phyloP scores from a whole-genome alignment of 2,329 filamentous ascomycete species.

The Boeremia lycopersici region DNA sequence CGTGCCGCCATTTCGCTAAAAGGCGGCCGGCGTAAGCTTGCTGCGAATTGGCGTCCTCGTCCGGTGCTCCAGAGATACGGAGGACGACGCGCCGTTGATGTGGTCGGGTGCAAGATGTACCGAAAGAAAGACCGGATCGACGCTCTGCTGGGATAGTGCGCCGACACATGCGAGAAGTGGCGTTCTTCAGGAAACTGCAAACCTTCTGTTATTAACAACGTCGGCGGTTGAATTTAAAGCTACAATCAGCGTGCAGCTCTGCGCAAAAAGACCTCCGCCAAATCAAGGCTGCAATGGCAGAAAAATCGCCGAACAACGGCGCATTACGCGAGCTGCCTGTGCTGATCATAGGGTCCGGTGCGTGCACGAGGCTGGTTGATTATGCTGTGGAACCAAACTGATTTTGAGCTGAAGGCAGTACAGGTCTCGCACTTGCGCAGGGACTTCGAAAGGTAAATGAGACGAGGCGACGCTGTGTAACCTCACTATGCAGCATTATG shows the following conservation, averaged over 20 bases:
- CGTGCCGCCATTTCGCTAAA: constrained; percentile 8
- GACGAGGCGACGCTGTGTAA: constrained; percentile 1
- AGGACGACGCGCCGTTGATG: constrained; percentile 1
- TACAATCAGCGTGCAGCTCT: not conserved
- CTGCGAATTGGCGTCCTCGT: constrained; percentile 4
- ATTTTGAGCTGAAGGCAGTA: constrained; percentile 35
- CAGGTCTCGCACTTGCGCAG: constrained; percentile 46
- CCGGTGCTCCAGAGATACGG: constrained; percentile 7
- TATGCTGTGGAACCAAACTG: constrained; percentile 11
- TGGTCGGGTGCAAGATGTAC: not conserved
- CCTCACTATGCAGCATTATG: constrained; percentile 4
- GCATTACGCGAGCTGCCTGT: constrained; percentile 21
- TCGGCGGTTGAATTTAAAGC: not conserved
- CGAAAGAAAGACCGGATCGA: constrained; percentile 3
- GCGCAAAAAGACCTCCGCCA: not conserved
- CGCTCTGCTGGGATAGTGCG: constrained; percentile 1
- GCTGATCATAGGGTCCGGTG: constrained; percentile 44
- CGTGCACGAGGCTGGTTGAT: constrained; percentile 7
- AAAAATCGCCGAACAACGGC: not conserved
- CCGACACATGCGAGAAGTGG: not conserved
- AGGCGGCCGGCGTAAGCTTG: not conserved
- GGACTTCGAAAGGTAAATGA: constrained; percentile 42
- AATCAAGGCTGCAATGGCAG: constrained; percentile 4
- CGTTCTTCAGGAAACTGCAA: not conserved
- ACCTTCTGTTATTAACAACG: constrained; percentile 13